Evolutionary conservation across 2,329 filamentous ascomycete genomes (phyloP).

Genomic region (Pseudogymnoascus sp.): DNA sequence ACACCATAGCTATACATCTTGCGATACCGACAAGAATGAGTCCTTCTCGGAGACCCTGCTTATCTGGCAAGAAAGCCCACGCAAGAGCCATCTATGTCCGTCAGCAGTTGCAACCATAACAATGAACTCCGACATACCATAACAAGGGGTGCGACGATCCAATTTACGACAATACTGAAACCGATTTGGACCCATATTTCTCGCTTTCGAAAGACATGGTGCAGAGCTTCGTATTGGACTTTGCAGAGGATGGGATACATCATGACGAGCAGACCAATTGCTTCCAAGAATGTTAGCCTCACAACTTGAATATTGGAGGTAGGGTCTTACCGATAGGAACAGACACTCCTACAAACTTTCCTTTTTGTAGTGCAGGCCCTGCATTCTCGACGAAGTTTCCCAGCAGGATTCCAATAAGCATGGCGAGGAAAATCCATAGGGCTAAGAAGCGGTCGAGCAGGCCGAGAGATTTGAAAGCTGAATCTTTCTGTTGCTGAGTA

Average conservation of each 20-base stretch:
- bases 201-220: conserved; percentile 54
- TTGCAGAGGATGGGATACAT: conserved; percentile 94
- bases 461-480: conserved; percentile 32
- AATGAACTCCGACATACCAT: conserved; percentile 45
- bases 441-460: conserved; percentile 46
- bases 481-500: not conserved
- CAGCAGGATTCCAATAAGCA: conserved; percentile 57
- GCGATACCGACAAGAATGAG: conserved; percentile 79
- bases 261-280: conserved; percentile 74
- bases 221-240: conserved; percentile 70
- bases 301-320: too few relatives aligned
- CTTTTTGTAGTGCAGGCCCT: conserved; percentile 51
- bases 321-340: conserved; percentile 50
- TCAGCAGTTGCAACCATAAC: too few relatives aligned
- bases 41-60: conserved; percentile 53
- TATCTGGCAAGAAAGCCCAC: conserved; percentile 58
- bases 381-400: conserved; percentile 55
- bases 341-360: conserved; percentile 57
- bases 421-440: conserved; percentile 60
- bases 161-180: conserved; percentile 73
- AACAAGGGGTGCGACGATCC: conserved; percentile 73
- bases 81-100: too few relatives aligned
- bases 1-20: conserved; percentile 81
- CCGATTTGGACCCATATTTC: conserved; percentile 71
- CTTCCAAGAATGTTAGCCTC: too few relatives aligned